Percentiles rank a stretch among this genome's conserved stretches.
phyloP scores from a whole-genome alignment of 352 stramenopile genomes.

The Phytopythium chamaehyphon region DNA sequence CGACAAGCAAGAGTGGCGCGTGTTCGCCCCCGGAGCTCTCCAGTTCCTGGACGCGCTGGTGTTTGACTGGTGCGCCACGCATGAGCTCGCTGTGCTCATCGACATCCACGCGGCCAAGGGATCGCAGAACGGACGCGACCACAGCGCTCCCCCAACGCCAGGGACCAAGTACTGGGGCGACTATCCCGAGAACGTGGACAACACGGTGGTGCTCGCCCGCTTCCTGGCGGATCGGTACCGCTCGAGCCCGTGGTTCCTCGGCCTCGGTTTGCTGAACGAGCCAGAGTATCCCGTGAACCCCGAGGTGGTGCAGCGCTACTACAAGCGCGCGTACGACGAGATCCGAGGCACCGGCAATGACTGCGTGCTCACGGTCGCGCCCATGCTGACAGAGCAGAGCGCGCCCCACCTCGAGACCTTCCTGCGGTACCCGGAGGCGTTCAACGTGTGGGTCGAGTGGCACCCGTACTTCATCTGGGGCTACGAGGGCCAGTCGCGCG shows the following conservation, averaged over 20 bases:
- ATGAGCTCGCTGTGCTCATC: slow-evolving; percentile 66
- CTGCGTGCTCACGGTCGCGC: slow-evolving; percentile 49
- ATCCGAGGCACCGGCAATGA: slow-evolving; percentile 54
- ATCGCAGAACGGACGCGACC: slow-evolving; percentile 78
- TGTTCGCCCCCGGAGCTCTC: slow-evolving; percentile 40
- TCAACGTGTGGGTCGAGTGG: slow-evolving; percentile 48
- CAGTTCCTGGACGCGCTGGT: slow-evolving; percentile 77
- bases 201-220: slow-evolving; percentile 53
- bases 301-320: slow-evolving; percentile 50
- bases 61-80: slow-evolving; percentile 63
- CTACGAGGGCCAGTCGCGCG: slow-evolving; percentile 45
- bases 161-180: slow-evolving; percentile 43
- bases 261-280: slow-evolving; percentile 81
- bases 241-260: slow-evolving; percentile 41
- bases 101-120: slow-evolving; percentile 79
- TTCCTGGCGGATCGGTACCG: slow-evolving; percentile 51
- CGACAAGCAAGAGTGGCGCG: slow-evolving; percentile 33
- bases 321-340: slow-evolving; percentile 43
- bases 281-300: slow-evolving; percentile 48
- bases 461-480: slow-evolving; percentile 67
- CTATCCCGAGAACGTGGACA: slow-evolving; percentile 58
- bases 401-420: slow-evolving; percentile 33
- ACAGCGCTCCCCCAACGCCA: slow-evolving; percentile 38
- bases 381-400: slow-evolving; percentile 50
- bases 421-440: slow-evolving; percentile 34